Base-by-base conservation (phyloP, 345 rosid genomes). In the Cardamine resedifolia region DNA sequence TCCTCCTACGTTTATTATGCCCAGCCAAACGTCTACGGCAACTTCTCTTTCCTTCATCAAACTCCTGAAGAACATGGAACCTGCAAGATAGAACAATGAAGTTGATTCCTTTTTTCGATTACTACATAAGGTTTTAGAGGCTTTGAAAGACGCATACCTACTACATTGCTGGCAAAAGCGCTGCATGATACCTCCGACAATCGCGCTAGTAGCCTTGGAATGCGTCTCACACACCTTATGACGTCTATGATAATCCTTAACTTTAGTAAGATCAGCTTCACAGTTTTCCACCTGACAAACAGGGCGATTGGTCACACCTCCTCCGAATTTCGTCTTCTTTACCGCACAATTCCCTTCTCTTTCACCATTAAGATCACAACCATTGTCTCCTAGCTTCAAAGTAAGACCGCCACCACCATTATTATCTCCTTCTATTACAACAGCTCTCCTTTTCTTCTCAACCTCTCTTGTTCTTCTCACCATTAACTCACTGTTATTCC, bases 131-230 rank as follows among this genome's bases (percentile, higher is more conserved):
- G 21, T 12, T 43, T 58, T 16, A 28, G 27, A 39, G 49, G 58
- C 61, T 47, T 38, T 5, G 24, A 45, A 30, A 30, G 65, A 39
- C 3, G 34, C 85, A 79, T 81, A 96, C 99, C 98, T 83, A 78
- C 99, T 96, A 70, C 99, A 96, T 84, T 96, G 99, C 83, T 96
- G 99, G 83, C 99, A 96, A 73, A 96, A 96, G 30, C 99, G 90
- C 87, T 96, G 99, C 98, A 96, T 83, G 21, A 81, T 82, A 63
- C 83, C 87, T 65, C 95, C 97, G 18, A 96, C 98, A 21, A 88
- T 83, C 0, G 99, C 98, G 73, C 84, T 90, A 66, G 77, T 83
- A 66, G 95, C 95, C 74, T 96, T 96, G 44, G 99, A 92, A 81
- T 96, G 99, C 88, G 86, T 73, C 87, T 92, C 90, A 74, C 99